phyloP scores from a whole-genome alignment of 1,284 basidiomycete species.

The Cryptococcus amylolentus region DNA sequence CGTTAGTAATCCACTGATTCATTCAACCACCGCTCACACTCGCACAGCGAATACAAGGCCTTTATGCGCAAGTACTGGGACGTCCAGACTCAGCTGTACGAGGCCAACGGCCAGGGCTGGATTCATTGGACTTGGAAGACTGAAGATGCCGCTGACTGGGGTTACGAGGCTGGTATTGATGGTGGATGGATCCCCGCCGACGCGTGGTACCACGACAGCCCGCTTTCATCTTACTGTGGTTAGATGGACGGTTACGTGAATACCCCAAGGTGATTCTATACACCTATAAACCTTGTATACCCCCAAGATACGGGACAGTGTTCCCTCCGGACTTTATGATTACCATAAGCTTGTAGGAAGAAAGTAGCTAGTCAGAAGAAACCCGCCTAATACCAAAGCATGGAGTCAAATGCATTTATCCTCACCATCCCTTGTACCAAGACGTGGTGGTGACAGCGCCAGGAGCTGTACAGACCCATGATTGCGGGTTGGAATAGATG shows the following conservation, averaged over 20 bases:
- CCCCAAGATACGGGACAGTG: no score
- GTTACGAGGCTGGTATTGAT: conserved; percentile 59
- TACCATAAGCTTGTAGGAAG: no score
- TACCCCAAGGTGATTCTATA: neutral
- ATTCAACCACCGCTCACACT: neutral
- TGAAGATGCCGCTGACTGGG: conserved; percentile 63
- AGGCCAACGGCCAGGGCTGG: conserved; percentile 49
- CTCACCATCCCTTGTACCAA: neutral
- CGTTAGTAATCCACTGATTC: conserved; percentile 20
- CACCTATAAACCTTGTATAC: no score
- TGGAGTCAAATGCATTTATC: no score
- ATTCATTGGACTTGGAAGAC: conserved; percentile 48
- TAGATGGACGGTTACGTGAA: conserved; percentile 21
- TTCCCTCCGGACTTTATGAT: no score
- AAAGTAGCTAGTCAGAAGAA: no score
- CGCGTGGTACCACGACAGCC: conserved; percentile 56
- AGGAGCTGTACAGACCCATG: conserved; percentile 15
- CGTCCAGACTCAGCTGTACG: conserved; percentile 59
- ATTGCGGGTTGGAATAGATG: conserved; percentile 25
- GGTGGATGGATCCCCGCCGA: conserved; percentile 78
- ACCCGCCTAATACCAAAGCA: no score
- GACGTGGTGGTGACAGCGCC: conserved; percentile 4
- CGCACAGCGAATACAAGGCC: conserved; percentile 65
- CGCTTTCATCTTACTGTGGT: conserved; percentile 53
- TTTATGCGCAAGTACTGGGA: conserved; percentile 81